Evolutionary conservation across 164 flowering plant genomes (phyloP).

Genomic region (Hamamelis virginiana): DNA sequence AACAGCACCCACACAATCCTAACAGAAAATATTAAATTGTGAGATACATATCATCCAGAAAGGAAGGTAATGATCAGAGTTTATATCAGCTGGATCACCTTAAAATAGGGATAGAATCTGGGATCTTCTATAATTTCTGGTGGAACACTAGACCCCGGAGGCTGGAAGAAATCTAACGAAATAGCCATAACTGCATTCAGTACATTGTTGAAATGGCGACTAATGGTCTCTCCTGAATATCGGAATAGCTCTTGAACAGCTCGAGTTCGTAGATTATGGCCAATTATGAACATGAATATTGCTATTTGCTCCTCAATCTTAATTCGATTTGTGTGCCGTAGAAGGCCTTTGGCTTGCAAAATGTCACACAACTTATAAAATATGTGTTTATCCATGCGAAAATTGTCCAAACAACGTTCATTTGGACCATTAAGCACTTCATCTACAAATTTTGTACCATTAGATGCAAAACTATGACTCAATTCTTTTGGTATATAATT

Average conservation of each 20-base stretch:
- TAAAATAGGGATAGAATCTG: conserved; percentile 51
- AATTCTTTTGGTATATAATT: conserved; percentile 28
- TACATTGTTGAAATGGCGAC: conserved; percentile 69
- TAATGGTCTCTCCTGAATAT: conserved; percentile 64
- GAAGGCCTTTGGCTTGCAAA: conserved; percentile 46
- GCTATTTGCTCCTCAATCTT: conserved; percentile 67
- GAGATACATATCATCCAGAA: background rate
- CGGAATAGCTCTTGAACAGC: conserved; percentile 56
- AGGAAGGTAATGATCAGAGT: background rate
- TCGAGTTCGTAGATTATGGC: conserved; percentile 58
- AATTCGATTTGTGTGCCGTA: conserved; percentile 53
- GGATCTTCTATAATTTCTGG: conserved; percentile 46
- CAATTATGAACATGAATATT: conserved; percentile 54
- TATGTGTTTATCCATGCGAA: conserved; percentile 61
- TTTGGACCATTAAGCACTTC: conserved; percentile 49
- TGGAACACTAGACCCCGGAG: conserved; percentile 40
- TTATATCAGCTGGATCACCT: conserved; percentile 27
- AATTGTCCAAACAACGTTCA: conserved; percentile 45
- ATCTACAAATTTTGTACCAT: conserved; percentile 45
- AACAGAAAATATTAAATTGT: conserved; percentile 3
- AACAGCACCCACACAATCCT: conserved; percentile 66
- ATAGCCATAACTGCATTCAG: conserved; percentile 54
- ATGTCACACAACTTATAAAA: conserved; percentile 51
- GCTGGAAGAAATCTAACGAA: conserved; percentile 47
- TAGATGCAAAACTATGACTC: conserved; percentile 18